Evolutionary conservation across 192 early-diverging fungal genomes (phyloP), one percentile per base, ranked within the genome.

Genomic region (Coemansia sp.): DNA sequence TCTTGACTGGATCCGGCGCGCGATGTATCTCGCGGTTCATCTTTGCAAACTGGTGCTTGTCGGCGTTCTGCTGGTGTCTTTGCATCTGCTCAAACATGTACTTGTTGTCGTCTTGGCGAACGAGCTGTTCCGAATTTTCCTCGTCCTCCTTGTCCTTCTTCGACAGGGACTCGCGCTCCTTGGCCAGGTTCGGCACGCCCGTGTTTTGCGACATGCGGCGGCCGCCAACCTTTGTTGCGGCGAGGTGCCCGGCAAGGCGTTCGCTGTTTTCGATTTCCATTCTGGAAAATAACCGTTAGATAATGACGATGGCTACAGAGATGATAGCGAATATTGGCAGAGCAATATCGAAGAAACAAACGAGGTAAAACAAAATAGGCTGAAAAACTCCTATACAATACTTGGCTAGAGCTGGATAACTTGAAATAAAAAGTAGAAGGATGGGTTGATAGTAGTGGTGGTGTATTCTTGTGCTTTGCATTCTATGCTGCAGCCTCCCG

Each of bases 131-230:
- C 7, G 54, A 50, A 4, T 70, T 57, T 35, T 60, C 67, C 10
- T 68, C 67, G 42, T 58, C 58, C 20, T 61, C 60, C 8, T 78
- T 63, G 48, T 69, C 64, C 48, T n/a, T 52, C 10, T 20, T 49
- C 8, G 32, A 1, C 10, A 45, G 18, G 1, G 36, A 23, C 11
- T 57, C 39, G 20, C 60, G 50, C 29, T 69, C 52, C 48, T 55
- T 62, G 69, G 18, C n/a, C 23, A 67, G 23, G 8, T 34, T 52
- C 1, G 61, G 57, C 0, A 64, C 52, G 50, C 32, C 42, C 1
- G 36, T 28, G 5, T 58, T 47, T 61, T 64, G 69, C 13, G 75
- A 78, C 54, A 61, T 58, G 56, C 75, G 75, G 14, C 75, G 66
- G 0, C 75, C 75, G 50, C 69, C 74, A 14, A 55, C 74, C 20